phyloP scores from a whole-genome alignment of 2,329 filamentous ascomycete species.

The Colletotrichum neosansevieriae region DNA sequence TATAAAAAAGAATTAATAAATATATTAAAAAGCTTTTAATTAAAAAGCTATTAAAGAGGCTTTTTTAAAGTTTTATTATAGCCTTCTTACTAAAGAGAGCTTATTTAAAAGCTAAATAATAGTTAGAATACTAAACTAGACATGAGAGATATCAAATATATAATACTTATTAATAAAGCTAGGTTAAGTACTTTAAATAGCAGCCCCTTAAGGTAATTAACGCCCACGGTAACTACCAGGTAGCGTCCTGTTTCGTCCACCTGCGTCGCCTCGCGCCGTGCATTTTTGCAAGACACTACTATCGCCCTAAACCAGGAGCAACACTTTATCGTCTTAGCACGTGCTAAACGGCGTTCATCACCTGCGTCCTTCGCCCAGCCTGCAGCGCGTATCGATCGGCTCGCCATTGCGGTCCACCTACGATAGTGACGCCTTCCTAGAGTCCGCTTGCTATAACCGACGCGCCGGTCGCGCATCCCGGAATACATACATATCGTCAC shows the following conservation, averaged over 20 bases:
- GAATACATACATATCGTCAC: background rate
- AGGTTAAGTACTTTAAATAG: no score
- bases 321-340: background rate
- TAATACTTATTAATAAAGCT: no score
- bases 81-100: no score
- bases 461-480: slow-evolving; percentile 18
- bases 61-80: no score
- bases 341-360: background rate
- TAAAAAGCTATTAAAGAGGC: no score
- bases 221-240: no score
- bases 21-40: no score
- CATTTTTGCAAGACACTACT: background rate
- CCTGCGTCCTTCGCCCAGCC: background rate
- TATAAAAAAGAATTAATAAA: no score
- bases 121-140: no score
- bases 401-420: background rate
- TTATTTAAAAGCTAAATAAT: no score
- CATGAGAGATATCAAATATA: no score
- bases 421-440: background rate
- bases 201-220: no score
- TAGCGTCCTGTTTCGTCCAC: background rate
- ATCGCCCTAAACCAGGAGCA: background rate
- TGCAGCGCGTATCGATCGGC: background rate
- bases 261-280: background rate
- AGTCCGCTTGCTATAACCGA: background rate